phyloP scores from a whole-genome alignment of 306 rosid genomes.

The Trifolium fragiferum region DNA sequence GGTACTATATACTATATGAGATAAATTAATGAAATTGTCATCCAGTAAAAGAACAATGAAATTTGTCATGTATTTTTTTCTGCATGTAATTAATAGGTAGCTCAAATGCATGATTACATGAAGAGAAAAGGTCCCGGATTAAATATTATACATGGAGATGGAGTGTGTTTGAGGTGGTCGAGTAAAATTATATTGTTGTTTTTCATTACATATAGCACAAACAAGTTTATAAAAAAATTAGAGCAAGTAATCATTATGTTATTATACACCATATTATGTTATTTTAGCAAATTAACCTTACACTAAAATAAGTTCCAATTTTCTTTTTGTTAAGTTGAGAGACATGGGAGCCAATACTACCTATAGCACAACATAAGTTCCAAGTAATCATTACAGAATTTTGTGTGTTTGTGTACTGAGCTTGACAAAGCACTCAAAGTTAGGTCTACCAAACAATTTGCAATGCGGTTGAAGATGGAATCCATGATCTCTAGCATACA shows the following conservation, averaged over 20 bases:
- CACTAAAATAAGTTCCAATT: background rate
- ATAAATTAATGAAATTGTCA: too few species aligned
- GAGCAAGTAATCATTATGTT: conserved; percentile 21
- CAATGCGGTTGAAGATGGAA: too few species aligned
- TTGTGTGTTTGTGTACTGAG: too few species aligned
- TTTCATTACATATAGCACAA: background rate
- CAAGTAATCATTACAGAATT: too few species aligned
- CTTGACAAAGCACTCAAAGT: too few species aligned
- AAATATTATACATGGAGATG: background rate
- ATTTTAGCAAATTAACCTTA: background rate
- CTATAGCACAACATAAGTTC: background rate
- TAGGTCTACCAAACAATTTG: too few species aligned
- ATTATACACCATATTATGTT: background rate
- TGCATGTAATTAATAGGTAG: conserved; percentile 13
- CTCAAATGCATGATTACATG: conserved; percentile 39
- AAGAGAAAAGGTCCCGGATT: background rate
- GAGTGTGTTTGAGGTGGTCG: conserved; percentile 19
- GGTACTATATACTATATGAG: too few species aligned
- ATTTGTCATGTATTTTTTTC: background rate
- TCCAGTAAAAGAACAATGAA: too few species aligned
- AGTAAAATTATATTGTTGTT: conserved; percentile 38
- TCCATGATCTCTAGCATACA: too few species aligned
- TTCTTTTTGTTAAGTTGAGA: background rate
- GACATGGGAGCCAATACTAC: conserved; percentile 19
- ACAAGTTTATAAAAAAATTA: background rate